phyloP scores from a whole-genome alignment of 2,329 filamentous ascomycete genomes.

The Xylaria sp. region DNA sequence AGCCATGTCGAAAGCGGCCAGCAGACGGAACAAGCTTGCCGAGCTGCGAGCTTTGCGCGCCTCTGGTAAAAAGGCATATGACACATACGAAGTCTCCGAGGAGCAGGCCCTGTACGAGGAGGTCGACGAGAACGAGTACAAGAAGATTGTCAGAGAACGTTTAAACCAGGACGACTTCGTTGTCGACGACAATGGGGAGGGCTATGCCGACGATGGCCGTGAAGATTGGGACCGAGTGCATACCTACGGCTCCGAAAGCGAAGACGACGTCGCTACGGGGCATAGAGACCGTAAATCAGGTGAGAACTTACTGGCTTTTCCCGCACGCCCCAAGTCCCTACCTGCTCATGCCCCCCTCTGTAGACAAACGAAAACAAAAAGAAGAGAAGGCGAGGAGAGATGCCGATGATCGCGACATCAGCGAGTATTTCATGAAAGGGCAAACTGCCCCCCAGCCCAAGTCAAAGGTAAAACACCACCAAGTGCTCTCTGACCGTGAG shows the following conservation, averaged over 20 bases:
- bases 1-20: slow-evolving; percentile 50
- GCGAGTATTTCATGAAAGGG: slow-evolving; percentile 90
- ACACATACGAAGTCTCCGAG: slow-evolving; percentile 85
- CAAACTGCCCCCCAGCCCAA: slow-evolving; percentile 71
- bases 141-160: slow-evolving; percentile 88
- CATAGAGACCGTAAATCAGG: slow-evolving; percentile 59
- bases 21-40: slow-evolving; percentile 64
- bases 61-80: slow-evolving; percentile 88
- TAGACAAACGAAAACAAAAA: slow-evolving; percentile 85
- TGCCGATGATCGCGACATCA: slow-evolving; percentile 89
- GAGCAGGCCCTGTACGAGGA: slow-evolving; percentile 90
- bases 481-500: background rate
- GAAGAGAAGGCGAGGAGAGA: slow-evolving; percentile 85
- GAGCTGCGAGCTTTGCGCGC: slow-evolving; percentile 84
- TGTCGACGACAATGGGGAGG: slow-evolving; percentile 96
- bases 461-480: slow-evolving; percentile 68
- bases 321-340: background rate
- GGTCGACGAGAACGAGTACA: slow-evolving; percentile 96
- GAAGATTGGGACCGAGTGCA: slow-evolving; percentile 87
- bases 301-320: slow-evolving; percentile 40
- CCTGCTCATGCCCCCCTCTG: slow-evolving; percentile 18
- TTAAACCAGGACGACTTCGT: slow-evolving; percentile 97
- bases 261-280: slow-evolving; percentile 62
- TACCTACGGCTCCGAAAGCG: slow-evolving; percentile 74
- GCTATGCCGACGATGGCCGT: slow-evolving; percentile 94